These are phyloP conservation scores for Phytophthora vignae DNA, from an alignment of 352 stramenopile genomes.

Conservation along the genomic window DNA sequence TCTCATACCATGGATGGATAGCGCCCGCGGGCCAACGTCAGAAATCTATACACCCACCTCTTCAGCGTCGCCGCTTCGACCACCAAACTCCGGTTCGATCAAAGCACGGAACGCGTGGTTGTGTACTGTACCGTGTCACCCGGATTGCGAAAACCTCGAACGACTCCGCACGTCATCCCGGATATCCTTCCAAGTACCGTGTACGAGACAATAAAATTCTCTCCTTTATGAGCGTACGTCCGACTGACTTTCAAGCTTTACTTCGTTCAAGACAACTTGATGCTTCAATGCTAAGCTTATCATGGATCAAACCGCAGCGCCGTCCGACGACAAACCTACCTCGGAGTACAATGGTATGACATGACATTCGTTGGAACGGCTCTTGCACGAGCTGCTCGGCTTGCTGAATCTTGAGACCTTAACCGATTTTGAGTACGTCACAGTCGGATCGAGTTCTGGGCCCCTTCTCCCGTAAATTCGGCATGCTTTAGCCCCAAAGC, in stretches of 20 bases:
- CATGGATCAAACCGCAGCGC: not conserved
- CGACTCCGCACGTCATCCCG: not conserved
- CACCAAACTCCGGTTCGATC: not conserved
- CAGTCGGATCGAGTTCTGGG: slow-evolving; percentile 1
- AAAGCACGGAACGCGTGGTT: not conserved
- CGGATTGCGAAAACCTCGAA: not conserved
- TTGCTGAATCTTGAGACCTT: slow-evolving; percentile 6
- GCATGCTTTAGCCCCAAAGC: slow-evolving; percentile 29
- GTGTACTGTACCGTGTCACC: not conserved
- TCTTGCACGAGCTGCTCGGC: slow-evolving; percentile 23
- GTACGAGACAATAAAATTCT: no score
- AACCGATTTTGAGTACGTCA: slow-evolving; percentile 24
- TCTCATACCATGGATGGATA: not conserved
- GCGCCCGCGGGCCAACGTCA: not conserved
- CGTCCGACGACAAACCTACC: not conserved
- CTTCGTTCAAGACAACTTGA: no score
- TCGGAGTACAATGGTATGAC: no score
- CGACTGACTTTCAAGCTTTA: no score
- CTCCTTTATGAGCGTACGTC: no score
- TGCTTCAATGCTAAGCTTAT: no score
- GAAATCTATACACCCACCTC: not conserved
- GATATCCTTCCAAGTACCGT: no score
- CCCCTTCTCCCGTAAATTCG: not conserved
- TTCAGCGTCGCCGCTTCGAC: not conserved
- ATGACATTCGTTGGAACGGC: not conserved